phyloP scores from a whole-genome alignment of 164 flowering plant genomes.

The Hamamelis virginiana region DNA sequence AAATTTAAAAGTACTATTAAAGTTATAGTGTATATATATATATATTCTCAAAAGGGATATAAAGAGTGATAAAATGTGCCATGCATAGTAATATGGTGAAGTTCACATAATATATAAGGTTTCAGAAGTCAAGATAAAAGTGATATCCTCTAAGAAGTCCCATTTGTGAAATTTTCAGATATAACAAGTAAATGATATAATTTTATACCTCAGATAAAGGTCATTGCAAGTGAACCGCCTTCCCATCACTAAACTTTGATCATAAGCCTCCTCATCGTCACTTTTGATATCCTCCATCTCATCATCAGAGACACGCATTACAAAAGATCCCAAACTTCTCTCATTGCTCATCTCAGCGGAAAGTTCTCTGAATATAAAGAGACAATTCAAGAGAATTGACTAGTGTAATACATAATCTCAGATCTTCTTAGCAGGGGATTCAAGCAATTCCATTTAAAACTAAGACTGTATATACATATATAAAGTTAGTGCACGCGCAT shows the following conservation, averaged over 20 bases:
- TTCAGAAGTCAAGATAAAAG: background rate
- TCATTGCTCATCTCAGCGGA: background rate
- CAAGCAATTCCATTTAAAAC: background rate
- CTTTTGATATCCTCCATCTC: slow-evolving; percentile 30
- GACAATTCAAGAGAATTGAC: background rate
- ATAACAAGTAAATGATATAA: background rate
- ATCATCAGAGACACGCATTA: slow-evolving; percentile 40
- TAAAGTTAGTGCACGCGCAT: too few relatives aligned
- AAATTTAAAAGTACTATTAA: background rate
- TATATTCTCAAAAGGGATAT: background rate
- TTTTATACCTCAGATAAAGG: slow-evolving; percentile 44
- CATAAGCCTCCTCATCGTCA: slow-evolving; percentile 25
- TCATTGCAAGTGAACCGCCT: slow-evolving; percentile 51
- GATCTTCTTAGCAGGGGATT: background rate
- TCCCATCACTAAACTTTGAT: slow-evolving; percentile 9
- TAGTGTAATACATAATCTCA: background rate
- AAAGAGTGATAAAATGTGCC: background rate
- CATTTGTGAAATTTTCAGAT: background rate
- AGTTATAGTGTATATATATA: background rate
- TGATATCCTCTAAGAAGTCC: background rate
- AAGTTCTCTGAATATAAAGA: slow-evolving; percentile 15
- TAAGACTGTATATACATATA: too few relatives aligned
- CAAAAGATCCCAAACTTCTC: slow-evolving; percentile 28
- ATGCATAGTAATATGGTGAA: background rate
- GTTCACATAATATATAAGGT: background rate